Conservation (phyloP, 225 moss, liverwort and hornwort species). For the Bryum argenteum region DNA sequence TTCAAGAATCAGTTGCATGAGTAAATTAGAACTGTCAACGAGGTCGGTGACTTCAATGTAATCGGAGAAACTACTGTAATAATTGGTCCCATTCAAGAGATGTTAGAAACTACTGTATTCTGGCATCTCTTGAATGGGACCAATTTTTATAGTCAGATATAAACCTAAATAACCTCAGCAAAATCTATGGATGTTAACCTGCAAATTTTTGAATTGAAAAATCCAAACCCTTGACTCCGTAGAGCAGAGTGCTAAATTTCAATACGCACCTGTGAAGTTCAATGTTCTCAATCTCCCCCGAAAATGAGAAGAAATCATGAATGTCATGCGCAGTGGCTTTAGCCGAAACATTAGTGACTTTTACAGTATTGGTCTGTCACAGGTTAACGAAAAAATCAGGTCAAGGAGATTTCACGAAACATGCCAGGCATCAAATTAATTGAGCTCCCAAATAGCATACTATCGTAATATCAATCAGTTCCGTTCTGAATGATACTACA, state of each 20-base stretch:
- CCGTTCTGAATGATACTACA: neutral
- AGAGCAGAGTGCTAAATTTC: neutral
- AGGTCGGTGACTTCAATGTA: neutral
- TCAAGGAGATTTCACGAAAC: neutral
- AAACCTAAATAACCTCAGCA: neutral
- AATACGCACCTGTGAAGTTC: constrained; percentile 75
- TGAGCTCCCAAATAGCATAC: neutral
- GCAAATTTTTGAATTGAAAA: neutral
- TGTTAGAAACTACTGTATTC: too few species aligned
- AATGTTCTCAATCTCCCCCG: constrained; percentile 92
- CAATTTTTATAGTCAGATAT: too few species aligned
- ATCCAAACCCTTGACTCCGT: too few species aligned
- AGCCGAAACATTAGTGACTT: constrained; percentile 80
- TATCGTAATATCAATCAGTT: neutral
- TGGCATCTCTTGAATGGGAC: neutral
- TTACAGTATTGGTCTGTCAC: constrained; percentile 74
- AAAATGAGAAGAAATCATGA: constrained; percentile 97
- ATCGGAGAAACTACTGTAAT: neutral
- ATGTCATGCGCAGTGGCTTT: constrained; percentile 89
- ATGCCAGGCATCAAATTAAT: neutral
- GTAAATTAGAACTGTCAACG: too few species aligned
- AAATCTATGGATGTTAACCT: neutral
- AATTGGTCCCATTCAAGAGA: too few species aligned
- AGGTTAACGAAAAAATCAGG: neutral
- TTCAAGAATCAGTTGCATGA: too few species aligned